These are phyloP conservation scores for Sporisorium scitamineum DNA, from an alignment of 1,284 basidiomycete species.

Conservation along the genomic window DNA sequence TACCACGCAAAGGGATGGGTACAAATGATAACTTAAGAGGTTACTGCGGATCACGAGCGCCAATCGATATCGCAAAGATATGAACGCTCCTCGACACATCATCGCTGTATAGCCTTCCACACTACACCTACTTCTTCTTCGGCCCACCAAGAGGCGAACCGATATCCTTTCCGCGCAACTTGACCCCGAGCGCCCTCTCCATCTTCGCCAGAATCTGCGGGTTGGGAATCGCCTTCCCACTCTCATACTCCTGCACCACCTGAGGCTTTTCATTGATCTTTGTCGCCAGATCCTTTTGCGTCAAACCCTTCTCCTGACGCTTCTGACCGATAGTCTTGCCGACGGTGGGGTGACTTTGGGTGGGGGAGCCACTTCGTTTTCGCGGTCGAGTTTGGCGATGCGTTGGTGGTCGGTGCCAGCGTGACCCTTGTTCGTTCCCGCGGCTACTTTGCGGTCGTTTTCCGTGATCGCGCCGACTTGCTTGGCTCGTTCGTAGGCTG, in stretches of 20 bases:
- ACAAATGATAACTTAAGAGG: too few species aligned
- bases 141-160: slow-evolving; percentile 58
- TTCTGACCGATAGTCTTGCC: slow-evolving; percentile 88
- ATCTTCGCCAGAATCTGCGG: slow-evolving; percentile 90
- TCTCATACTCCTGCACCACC: slow-evolving; percentile 88
- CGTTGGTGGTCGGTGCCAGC: slow-evolving; percentile 64
- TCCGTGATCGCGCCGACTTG: slow-evolving; percentile 71
- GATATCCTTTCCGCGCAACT: slow-evolving; percentile 74
- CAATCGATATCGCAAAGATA: too few species aligned
- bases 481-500: slow-evolving; percentile 69
- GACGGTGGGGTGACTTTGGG: slow-evolving; percentile 82
- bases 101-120: too few species aligned
- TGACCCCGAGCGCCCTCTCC: slow-evolving; percentile 88
- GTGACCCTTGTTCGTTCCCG: slow-evolving; percentile 66
- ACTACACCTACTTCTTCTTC: slow-evolving; percentile 51
- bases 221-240: slow-evolving; percentile 86
- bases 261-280: slow-evolving; percentile 91
- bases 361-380: slow-evolving; percentile 94
- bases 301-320: slow-evolving; percentile 80
- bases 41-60: too few species aligned
- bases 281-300: slow-evolving; percentile 94
- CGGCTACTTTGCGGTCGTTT: slow-evolving; percentile 70
- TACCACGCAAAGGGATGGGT: too few species aligned
- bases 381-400: slow-evolving; percentile 67
- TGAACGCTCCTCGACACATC: too few species aligned